Base-by-base conservation (phyloP, 139 green algal species). In the Closterium sp. region DNA sequence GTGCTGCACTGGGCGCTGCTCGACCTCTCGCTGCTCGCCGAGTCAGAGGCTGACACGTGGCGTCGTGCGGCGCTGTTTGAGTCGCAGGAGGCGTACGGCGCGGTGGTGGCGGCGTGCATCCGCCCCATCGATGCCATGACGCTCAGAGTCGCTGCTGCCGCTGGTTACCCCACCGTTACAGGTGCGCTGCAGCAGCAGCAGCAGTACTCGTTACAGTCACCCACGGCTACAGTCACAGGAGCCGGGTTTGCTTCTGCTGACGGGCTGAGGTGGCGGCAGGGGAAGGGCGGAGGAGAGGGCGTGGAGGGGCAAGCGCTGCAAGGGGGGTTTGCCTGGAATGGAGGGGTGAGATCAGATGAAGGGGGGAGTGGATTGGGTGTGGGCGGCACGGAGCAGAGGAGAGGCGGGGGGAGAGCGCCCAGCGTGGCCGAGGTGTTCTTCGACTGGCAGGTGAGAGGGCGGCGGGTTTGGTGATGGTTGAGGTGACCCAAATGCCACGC, bases 1-100 rank as follows among this genome's bases (percentile, higher is more conserved):
- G 19, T 94, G 10, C 50, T 28, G 4, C 89, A 94, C 28, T 31
- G 94, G 29, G 91, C 91, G 27, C 19, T 93, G 28, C 31, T 93
- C 7, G 91, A 94, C 89, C 88, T 94, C 28, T 94, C 90, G 28
- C 30, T 89, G 21, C 28, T 94, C 24, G 89, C 89, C 22, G 91
- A 94, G 29, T 27, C 28, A 34, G 89, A 91, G 31, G 91, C 27
- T 21, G 89, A 90, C 31, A 70, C 21, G 19, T 94, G 79, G 91
- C 88, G 89, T 13, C 88, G 91, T 13, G 38, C 42, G n/a, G 89
- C 45, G 9, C 31, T 94, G 22, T 94, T 94, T 62, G 31, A 86
- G 38, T 30, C 70, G 22, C 88, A 28, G 89, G 32, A 42, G 10
- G 91, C 24, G n/a, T 93, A 93, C 30, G 88, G 42, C 10, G 24